Evolutionary conservation across 768 basidiomycete genomes (phyloP).

Genomic region (Auricularia heimuer): DNA sequence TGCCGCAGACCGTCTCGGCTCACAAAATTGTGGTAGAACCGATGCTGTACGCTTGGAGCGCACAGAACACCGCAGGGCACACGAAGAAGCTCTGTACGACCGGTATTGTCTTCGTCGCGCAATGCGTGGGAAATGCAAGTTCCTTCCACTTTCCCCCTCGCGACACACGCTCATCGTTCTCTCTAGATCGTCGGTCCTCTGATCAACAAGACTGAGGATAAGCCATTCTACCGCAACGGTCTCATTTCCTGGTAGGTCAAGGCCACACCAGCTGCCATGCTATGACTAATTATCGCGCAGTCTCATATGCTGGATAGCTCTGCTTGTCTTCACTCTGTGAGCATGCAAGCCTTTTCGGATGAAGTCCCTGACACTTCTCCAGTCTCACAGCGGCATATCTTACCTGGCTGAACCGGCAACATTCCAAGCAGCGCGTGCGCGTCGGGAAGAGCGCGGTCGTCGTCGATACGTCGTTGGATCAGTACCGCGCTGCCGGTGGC

Average conservation of each 20-base stretch:
- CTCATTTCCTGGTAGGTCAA: slow-evolving; percentile 26
- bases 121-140: slow-evolving; percentile 35
- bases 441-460: slow-evolving; percentile 26
- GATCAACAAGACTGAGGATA: slow-evolving; percentile 5
- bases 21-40: slow-evolving; percentile 18
- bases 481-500: slow-evolving; percentile 12
- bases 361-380: background rate
- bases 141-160: background rate
- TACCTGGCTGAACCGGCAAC: slow-evolving; percentile 27
- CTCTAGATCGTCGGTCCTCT: slow-evolving; percentile 9
- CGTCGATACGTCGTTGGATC: slow-evolving; percentile 32
- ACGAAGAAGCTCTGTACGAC: slow-evolving; percentile 35
- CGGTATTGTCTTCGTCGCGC: slow-evolving; percentile 35
- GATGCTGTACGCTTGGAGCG: slow-evolving; percentile 32
- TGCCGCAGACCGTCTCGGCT: background rate
- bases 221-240: slow-evolving; percentile 28
- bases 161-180: background rate
- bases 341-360: slow-evolving; percentile 3
- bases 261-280: background rate
- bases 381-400: slow-evolving; percentile 31
- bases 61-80: slow-evolving; percentile 34
- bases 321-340: slow-evolving; percentile 26
- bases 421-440: slow-evolving; percentile 23
- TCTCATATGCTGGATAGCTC: slow-evolving; percentile 31
- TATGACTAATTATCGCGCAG: slow-evolving; percentile 12